Base-by-base conservation (phyloP, 805 yeast genomes). In the Candida suzukii region DNA sequence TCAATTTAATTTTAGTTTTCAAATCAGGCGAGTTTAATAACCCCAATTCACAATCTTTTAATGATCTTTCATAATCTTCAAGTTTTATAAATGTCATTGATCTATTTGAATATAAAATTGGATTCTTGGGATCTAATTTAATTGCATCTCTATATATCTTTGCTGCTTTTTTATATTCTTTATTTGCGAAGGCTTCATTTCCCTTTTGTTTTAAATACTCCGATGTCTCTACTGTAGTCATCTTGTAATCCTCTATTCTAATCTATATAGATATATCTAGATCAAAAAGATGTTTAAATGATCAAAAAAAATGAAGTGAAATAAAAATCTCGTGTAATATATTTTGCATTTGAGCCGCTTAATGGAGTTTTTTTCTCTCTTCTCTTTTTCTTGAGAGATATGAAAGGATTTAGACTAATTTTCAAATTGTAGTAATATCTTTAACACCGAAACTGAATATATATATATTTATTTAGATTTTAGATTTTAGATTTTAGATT, bases 71-170 rank as follows among this genome's bases (percentile, higher is more conserved):
- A 68, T 72, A 78, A 26, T 71, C 69, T 6, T 62, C 51, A 4
- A 78, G 54, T 42, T 78, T 77, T 32, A 82, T 54, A 46, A 73
- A 68, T n/a, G 86, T 68, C 65, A 78, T 77, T 0, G 93, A 83
- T 35, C 83, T 61, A 53, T 84, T 84, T n/a, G 90, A 73, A 53
- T 70, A 78, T 1, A 78, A 61, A 0, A 80, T 69, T 0, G 88
- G 71, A 45, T 77, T 74, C 0, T 48, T 29, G 0, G 78, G 70
- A 38, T 74, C 74, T 16, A 66, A 26, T 9, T 59, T 59, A 29
- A 80, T 66, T 3, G 90, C 88, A 38, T 73, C 70, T 11, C 74
- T 56, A 55, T 84, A 84, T 0, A 67, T 57, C 20, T 66, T 54
- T 1, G 74, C 71, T 0, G 93, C 88, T 24, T 64, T 64, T 5